Base-by-base conservation (phyloP, 2,329 filamentous ascomycete species). In the Monilinia vaccinii-corymbosi region DNA sequence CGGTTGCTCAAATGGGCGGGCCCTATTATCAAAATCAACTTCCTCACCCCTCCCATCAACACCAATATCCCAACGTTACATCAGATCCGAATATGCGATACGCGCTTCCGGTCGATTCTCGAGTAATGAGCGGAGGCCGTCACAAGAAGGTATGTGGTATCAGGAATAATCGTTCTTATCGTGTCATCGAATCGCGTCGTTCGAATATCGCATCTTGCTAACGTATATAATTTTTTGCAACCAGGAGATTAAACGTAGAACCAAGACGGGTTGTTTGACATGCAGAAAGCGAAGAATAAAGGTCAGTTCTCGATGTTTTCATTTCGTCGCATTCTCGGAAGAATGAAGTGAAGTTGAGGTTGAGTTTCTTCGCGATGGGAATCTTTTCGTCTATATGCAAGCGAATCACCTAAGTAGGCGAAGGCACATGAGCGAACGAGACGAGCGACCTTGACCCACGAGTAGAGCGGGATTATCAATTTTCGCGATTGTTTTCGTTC, bases 201-300 rank as follows among this genome's bases (percentile, higher is more conserved):
- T 46, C 34, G 32, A 42, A 38, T 25, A 61, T 62, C 58, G 64
- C 57, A 62, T 50, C 16, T 38, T 64, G 65, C 70, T 71, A 61
- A 71, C 66, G 58, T 48, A 57, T 53, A 51, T 60, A 14, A 14
- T 36, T 60, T 58, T 32, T 45, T 53, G 65, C 52, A 38, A 40
- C 44, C 62, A 88, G 75, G 86, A 90, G 74, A 88, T 89, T 72
- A 89, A 89, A 76, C 79, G 86, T 66, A 79, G 87, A 71, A 89
- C 87, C 60, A 88, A 88, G 75, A 88, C 85, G 1, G 85, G 85
- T n/a, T 89, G 86, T 73, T 71, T 84, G 68, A 84, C 81, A 25
- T 84, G 81, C 74, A 76, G 81, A 69, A 84, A 83, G 72, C 78
- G 86, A 68, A 78, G 86, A 75, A 89, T 89, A 73, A 89, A 89